Conservation (phyloP, 129 eudicot genomes). For the Artemisia tridentata region DNA sequence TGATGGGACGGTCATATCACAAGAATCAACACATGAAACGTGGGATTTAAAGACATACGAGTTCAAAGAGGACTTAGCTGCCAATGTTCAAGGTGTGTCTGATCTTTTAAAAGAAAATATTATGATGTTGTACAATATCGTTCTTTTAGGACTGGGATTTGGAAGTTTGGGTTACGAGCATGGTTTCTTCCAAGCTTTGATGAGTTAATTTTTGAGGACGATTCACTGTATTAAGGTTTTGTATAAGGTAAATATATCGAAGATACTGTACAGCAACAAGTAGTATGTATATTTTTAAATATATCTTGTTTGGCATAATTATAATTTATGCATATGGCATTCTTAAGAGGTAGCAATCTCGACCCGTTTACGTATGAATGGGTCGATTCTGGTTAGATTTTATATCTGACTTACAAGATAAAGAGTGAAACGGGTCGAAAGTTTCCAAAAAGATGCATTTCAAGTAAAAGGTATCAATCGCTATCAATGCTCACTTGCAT, state of each 20-base stretch:
- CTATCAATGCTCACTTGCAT: too few relatives aligned
- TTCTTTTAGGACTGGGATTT: slow-evolving; percentile 39
- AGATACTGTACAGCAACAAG: slow-evolving; percentile 7
- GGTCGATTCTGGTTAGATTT: too few relatives aligned
- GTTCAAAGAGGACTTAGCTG: slow-evolving; percentile 19
- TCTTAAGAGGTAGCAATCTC: too few relatives aligned
- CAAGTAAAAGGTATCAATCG: too few relatives aligned
- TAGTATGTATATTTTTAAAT: background rate
- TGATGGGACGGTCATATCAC: slow-evolving; percentile 14
- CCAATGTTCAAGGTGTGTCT: slow-evolving; percentile 13
- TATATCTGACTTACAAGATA: too few relatives aligned
- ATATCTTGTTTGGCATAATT: background rate
- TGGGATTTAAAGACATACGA: background rate
- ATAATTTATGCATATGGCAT: too few relatives aligned
- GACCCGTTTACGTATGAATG: too few relatives aligned
- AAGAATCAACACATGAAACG: slow-evolving; percentile 16
- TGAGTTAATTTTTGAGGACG: background rate
- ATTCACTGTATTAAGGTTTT: background rate
- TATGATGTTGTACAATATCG: slow-evolving; percentile 21
- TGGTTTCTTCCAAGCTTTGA: slow-evolving; percentile 40
- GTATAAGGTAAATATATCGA: slow-evolving; percentile 26
- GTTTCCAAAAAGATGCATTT: too few relatives aligned
- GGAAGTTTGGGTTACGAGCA: slow-evolving; percentile 34
- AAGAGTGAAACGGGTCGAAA: too few relatives aligned
- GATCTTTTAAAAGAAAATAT: slow-evolving; percentile 28